Percentiles rank a stretch among this genome's conserved stretches.
Evolutionary conservation across 331 rosid genomes (phyloP).

Genomic region (Malus hybrid): DNA sequence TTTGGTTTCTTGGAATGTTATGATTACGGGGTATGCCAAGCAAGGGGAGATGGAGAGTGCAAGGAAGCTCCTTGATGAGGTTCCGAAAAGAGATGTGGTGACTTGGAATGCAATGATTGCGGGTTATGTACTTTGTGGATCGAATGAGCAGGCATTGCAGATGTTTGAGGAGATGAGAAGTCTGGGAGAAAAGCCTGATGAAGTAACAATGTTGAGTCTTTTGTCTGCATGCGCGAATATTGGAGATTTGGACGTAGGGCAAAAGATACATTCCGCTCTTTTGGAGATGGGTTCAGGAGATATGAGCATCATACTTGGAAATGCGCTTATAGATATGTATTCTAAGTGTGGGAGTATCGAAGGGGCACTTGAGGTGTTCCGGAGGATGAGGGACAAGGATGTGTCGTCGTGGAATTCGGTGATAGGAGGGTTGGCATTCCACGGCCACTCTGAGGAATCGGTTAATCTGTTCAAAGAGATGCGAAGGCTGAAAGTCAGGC

Average conservation of each 20-base stretch:
- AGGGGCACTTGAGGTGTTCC: too few relatives aligned
- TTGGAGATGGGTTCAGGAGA: conserved; percentile 29
- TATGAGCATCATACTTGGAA: conserved; percentile 35
- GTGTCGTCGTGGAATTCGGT: conserved; percentile 51
- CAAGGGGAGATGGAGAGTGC: conserved; percentile 29
- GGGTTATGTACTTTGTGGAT: conserved; percentile 32
- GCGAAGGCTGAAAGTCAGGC: conserved; percentile 35
- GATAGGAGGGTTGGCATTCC: conserved; percentile 48
- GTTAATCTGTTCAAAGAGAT: conserved; percentile 39
- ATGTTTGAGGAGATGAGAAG: conserved; percentile 53
- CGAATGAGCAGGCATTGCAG: conserved; percentile 32
- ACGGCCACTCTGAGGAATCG: conserved; percentile 49
- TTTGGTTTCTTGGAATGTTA: too few relatives aligned
- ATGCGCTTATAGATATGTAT: conserved; percentile 55
- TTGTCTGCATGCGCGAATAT: conserved; percentile 47
- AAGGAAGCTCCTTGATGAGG: conserved; percentile 44
- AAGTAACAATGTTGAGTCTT: conserved; percentile 41
- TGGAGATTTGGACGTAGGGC: conserved; percentile 49
- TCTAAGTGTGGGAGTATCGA: background rate
- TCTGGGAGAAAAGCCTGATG: conserved; percentile 35
- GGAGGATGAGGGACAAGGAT: conserved; percentile 37
- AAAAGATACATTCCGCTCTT: conserved; percentile 26
- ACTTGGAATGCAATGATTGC: conserved; percentile 55
- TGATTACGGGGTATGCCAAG: too few relatives aligned
- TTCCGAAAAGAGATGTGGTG: conserved; percentile 36